Percentiles rank a stretch among this genome's conserved stretches.
Evolutionary conservation across 2,329 filamentous ascomycete genomes (phyloP).

Genomic region (Beauveria australis): DNA sequence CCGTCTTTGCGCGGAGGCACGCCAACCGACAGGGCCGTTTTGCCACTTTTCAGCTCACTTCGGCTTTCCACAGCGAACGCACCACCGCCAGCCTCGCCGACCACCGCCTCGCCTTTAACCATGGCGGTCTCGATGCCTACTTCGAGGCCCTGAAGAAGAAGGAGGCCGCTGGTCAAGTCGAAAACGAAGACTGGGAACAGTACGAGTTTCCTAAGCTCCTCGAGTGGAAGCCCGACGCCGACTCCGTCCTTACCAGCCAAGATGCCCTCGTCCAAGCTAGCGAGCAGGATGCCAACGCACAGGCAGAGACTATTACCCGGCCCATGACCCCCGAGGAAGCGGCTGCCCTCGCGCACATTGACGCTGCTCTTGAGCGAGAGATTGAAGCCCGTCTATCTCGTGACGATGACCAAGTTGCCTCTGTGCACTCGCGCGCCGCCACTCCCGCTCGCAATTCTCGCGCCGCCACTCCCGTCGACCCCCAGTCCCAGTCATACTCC

Average conservation of each 20-base stretch:
- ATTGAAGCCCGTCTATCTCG: slow-evolving; percentile 47
- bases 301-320: slow-evolving; percentile 26
- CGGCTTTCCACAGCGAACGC: slow-evolving; percentile 62
- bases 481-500: slow-evolving; percentile 63
- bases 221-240: slow-evolving; percentile 68
- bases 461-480: slow-evolving; percentile 54
- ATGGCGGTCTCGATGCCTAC: slow-evolving; percentile 77
- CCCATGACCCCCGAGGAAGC: slow-evolving; percentile 39
- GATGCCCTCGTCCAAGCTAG: slow-evolving; percentile 32
- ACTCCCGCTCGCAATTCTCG: slow-evolving; percentile 39
- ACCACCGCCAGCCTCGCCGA: slow-evolving; percentile 44
- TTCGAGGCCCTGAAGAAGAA: slow-evolving; percentile 83
- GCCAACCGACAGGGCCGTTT: slow-evolving; percentile 47
- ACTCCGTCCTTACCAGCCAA: slow-evolving; percentile 52
- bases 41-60: slow-evolving; percentile 56
- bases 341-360: slow-evolving; percentile 68
- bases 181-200: slow-evolving; percentile 75
- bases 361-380: slow-evolving; percentile 76
- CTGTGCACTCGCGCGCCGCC: slow-evolving; percentile 32
- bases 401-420: slow-evolving; percentile 37
- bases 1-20: slow-evolving; percentile 52
- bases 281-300: slow-evolving; percentile 27
- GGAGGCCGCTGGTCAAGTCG: slow-evolving; percentile 53
- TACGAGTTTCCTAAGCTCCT: slow-evolving; percentile 83
- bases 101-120: slow-evolving; percentile 43